phyloP scores from a whole-genome alignment of 352 stramenopile genomes.

The Pythium dissimile region DNA sequence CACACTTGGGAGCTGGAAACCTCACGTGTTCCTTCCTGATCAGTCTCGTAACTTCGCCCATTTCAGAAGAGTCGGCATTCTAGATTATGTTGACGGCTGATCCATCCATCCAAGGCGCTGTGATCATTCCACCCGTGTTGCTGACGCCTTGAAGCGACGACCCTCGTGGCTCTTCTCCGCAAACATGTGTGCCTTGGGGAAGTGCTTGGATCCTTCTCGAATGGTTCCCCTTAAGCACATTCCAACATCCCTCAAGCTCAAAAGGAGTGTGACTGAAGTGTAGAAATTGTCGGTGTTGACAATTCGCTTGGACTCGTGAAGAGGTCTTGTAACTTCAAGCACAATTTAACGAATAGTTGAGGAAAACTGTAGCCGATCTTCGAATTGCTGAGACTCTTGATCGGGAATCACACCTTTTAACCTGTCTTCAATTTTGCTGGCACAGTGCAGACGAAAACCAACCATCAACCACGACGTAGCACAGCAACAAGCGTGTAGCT shows the following conservation, averaged over 20 bases:
- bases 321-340: slow-evolving; percentile 26
- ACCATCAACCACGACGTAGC: slow-evolving; percentile 26
- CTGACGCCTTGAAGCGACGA: slow-evolving; percentile 15
- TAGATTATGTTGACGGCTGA: slow-evolving; percentile 26
- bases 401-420: slow-evolving; percentile 4
- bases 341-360: slow-evolving; percentile 19
- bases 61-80: slow-evolving; percentile 17
- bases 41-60: slow-evolving; percentile 14
- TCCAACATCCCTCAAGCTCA: slow-evolving; percentile 16
- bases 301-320: slow-evolving; percentile 19
- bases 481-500: slow-evolving; percentile 32
- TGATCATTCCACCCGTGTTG: slow-evolving; percentile 18
- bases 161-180: slow-evolving; percentile 4
- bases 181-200: slow-evolving; percentile 19
- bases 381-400: not conserved
- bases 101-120: slow-evolving; percentile 27
- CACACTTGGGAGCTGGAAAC: slow-evolving; percentile 20
- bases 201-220: slow-evolving; percentile 15
- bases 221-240: slow-evolving; percentile 28
- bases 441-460: slow-evolving; percentile 26
- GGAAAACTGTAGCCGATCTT: slow-evolving; percentile 6
- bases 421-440: slow-evolving; percentile 20
- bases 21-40: slow-evolving; percentile 4
- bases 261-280: slow-evolving; percentile 20
- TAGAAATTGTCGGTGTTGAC: slow-evolving; percentile 40